Conservation (phyloP, 176 grass and related monocot genomes). For the Raddia guianensis region DNA sequence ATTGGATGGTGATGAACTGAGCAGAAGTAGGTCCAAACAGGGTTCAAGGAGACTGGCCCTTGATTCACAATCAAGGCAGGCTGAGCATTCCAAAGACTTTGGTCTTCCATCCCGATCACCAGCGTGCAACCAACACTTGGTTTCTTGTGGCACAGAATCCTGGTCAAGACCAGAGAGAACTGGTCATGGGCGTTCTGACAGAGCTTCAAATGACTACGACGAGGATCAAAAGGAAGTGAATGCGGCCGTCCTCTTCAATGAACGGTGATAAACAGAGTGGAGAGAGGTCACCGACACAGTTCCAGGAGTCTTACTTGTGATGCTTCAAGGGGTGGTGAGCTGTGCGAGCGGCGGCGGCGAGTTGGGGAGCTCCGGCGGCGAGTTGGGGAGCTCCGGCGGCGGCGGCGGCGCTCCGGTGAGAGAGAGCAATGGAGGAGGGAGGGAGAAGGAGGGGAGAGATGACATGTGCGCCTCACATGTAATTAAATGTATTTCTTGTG, state of each 20-base stretch:
- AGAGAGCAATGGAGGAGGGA: too few species aligned
- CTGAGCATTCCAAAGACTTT: conserved; percentile 6
- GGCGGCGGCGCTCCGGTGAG: too few species aligned
- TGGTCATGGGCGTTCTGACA: conserved; percentile 11
- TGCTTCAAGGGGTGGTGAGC: conserved; percentile 46
- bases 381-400: too few species aligned
- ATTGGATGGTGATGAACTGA: background rate
- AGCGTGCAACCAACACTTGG: conserved; percentile 4
- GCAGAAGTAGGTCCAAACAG: conserved; percentile 17
- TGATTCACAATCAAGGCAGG: background rate
- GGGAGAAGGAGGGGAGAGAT: too few species aligned
- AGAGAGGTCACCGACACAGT: conserved; percentile 25
- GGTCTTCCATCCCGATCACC: conserved; percentile 14
- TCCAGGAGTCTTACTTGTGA: conserved; percentile 34
- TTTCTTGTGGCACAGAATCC: conserved; percentile 26
- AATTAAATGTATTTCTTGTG: too few species aligned
- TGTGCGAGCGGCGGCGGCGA: background rate
- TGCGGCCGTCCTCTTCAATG: background rate
- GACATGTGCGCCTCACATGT: too few species aligned
- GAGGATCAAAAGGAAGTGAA: conserved; percentile 46
- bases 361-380: too few species aligned
- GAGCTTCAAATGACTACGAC: background rate
- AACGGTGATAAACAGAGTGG: conserved; percentile 7
- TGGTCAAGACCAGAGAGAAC: conserved; percentile 4
- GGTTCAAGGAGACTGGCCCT: conserved; percentile 30